phyloP scores from a whole-genome alignment of 257 asterid genomes.

The Solanum corneliomulleri region DNA sequence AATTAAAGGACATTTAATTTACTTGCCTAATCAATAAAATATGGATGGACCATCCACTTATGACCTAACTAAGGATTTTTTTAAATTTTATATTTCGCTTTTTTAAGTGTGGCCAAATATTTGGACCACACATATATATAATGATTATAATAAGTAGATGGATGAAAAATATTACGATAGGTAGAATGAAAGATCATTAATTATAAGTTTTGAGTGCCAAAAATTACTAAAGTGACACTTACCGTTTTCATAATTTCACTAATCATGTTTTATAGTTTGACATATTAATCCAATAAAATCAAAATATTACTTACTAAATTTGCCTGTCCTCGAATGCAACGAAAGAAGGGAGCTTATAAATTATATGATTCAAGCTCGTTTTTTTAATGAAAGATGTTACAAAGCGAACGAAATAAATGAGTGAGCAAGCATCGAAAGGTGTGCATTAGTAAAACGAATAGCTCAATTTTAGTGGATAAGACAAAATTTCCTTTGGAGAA shows the following conservation, averaged over 20 bases:
- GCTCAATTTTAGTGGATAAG: too few species aligned
- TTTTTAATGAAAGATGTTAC: too few species aligned
- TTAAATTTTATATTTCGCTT: too few species aligned
- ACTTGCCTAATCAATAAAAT: not conserved
- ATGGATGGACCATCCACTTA: not conserved
- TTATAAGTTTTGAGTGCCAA: not conserved
- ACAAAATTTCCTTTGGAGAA: too few species aligned
- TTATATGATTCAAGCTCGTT: too few species aligned
- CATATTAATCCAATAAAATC: not conserved
- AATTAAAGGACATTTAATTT: not conserved
- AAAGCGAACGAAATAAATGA: too few species aligned
- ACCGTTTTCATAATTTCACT: not conserved
- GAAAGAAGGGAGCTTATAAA: too few species aligned
- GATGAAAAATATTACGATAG: not conserved
- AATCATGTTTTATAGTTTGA: not conserved
- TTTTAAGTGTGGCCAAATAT: not conserved
- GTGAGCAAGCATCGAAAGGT: too few species aligned
- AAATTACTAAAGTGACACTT: not conserved
- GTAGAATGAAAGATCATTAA: not conserved
- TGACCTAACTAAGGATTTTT: not conserved
- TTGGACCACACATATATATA: not conserved
- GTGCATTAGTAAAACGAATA: too few species aligned
- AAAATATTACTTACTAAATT: not conserved
- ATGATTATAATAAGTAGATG: not conserved
- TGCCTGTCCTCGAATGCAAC: too few species aligned